Conservation (phyloP, 495 filamentous ascomycete genomes). For the Lophium mytilinum region DNA sequence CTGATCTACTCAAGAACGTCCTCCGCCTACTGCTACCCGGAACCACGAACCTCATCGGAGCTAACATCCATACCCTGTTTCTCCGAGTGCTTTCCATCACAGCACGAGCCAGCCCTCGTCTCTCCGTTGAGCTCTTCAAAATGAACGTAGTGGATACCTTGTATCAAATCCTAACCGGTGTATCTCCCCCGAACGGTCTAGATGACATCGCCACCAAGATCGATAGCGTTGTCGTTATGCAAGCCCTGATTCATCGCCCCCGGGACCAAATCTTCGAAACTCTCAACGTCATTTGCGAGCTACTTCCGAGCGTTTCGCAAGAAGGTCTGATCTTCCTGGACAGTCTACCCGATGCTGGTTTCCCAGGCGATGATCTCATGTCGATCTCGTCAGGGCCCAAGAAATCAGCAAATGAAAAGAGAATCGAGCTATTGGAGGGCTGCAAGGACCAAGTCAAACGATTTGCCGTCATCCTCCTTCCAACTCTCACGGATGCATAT, state of each 20-base stretch:
- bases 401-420: slow-evolving; percentile 65
- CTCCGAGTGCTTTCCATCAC: slow-evolving; percentile 82
- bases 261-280: slow-evolving; percentile 96
- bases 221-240: slow-evolving; percentile 97
- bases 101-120: slow-evolving; percentile 73
- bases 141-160: slow-evolving; percentile 97
- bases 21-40: slow-evolving; percentile 88
- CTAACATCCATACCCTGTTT: slow-evolving; percentile 95
- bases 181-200: slow-evolving; percentile 75
- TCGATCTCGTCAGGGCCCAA: slow-evolving; percentile 38
- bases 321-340: slow-evolving; percentile 45
- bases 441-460: slow-evolving; percentile 82
- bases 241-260: slow-evolving; percentile 93
- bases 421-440: slow-evolving; percentile 63
- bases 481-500: slow-evolving; percentile 93
- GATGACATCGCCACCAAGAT: slow-evolving; percentile 83
- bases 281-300: slow-evolving; percentile 93
- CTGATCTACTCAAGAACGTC: slow-evolving; percentile 76
- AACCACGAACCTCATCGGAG: slow-evolving; percentile 89
- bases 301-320: slow-evolving; percentile 62
- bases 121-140: slow-evolving; percentile 87
- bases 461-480: slow-evolving; percentile 91
- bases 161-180: slow-evolving; percentile 94
- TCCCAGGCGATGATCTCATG: slow-evolving; percentile 31
- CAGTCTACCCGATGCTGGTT: slow-evolving; percentile 45